Percentiles rank a stretch among this genome's conserved stretches.
Conservation (phyloP, 148 eudicot genomes). For the Rhododendron henanense region DNA sequence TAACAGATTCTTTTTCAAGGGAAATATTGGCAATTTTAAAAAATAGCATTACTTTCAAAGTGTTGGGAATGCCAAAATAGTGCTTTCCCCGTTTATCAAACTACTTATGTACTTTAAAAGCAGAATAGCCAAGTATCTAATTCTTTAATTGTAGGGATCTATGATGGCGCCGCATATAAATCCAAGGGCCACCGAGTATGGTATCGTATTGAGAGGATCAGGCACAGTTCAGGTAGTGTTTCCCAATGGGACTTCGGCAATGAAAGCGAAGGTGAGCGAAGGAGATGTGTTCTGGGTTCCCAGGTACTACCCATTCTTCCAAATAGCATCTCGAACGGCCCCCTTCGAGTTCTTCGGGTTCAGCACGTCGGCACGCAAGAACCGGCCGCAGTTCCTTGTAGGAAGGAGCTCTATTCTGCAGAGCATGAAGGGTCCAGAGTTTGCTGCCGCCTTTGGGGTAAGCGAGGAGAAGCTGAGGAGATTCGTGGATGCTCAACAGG, state of each 20-base stretch:
- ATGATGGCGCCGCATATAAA: constrained; percentile 97
- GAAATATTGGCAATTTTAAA: background rate
- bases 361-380: constrained; percentile 58
- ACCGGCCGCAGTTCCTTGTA: constrained; percentile 75
- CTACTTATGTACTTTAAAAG: background rate
- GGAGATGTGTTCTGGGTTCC: constrained; percentile 86
- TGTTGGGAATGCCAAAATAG: background rate
- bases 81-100: background rate
- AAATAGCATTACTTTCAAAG: background rate
- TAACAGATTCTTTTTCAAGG: background rate
- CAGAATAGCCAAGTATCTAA: background rate
- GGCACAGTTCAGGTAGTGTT: constrained; percentile 71
- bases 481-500: constrained; percentile 49
- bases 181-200: constrained; percentile 76
- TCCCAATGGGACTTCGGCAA: constrained; percentile 74
- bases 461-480: constrained; percentile 36
- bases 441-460: constrained; percentile 71
- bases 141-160: constrained; percentile 38
- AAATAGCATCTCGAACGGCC: constrained; percentile 68
- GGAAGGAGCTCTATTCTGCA: constrained; percentile 59
- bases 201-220: constrained; percentile 52
- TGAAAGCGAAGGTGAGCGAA: constrained; percentile 59
- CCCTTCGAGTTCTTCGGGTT: constrained; percentile 92
- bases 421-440: constrained; percentile 56
- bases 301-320: constrained; percentile 85